Conservation (phyloP, 306 rosid genomes). For the Cercis canadensis region DNA sequence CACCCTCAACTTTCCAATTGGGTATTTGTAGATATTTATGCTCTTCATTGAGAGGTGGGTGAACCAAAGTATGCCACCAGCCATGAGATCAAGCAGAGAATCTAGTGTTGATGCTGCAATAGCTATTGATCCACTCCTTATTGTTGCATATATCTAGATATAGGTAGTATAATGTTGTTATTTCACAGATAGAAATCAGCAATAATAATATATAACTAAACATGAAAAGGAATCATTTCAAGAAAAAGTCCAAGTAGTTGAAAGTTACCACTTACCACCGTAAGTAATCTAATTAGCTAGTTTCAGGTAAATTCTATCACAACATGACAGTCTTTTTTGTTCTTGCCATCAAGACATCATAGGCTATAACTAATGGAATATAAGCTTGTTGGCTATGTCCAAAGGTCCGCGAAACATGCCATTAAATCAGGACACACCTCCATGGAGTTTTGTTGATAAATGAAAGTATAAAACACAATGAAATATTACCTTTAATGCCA, state of each 20-base stretch:
- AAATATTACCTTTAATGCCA: constrained; percentile 63
- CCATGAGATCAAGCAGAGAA: constrained; percentile 85
- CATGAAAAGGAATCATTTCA: background rate
- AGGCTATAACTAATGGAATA: constrained; percentile 8
- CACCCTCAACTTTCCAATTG: constrained; percentile 90
- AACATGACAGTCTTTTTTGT: no score
- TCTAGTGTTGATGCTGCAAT: constrained; percentile 86
- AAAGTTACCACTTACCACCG: no score
- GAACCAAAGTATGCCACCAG: constrained; percentile 97
- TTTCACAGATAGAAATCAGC: constrained; percentile 5
- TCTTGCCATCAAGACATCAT: no score
- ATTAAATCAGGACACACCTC: background rate
- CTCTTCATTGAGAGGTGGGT: constrained; percentile 86
- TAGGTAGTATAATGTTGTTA: constrained; percentile 1
- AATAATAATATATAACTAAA: constrained; percentile 13
- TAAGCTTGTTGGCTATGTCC: no score
- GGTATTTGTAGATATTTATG: constrained; percentile 76
- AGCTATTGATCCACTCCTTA: constrained; percentile 75
- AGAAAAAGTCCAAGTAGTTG: no score
- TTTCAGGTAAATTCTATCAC: no score
- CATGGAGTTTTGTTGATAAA: constrained; percentile 1
- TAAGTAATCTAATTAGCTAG: no score
- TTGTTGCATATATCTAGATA: constrained; percentile 69
- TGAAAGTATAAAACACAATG: constrained; percentile 1
- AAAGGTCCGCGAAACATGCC: no score